Evolutionary conservation across 768 basidiomycete genomes (phyloP), one percentile per base, ranked within the genome.

Genomic region (Crepidotus variabilis): DNA sequence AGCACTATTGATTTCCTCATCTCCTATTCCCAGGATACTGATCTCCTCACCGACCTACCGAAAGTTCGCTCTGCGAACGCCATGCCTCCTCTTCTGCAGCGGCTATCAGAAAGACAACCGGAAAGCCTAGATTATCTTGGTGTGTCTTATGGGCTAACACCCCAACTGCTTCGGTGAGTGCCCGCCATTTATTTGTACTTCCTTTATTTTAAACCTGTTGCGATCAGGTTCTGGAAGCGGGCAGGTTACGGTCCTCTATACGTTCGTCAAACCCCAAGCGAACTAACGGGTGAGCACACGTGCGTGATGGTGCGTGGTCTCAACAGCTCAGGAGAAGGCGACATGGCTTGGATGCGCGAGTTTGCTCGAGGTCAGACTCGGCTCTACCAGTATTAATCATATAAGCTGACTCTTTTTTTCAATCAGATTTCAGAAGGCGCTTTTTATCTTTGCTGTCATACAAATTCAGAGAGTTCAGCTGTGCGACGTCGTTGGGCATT

Each of bases 261-360:
- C 65, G 72, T 98, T 28, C 86, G 96, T 28, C 97, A 98, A 72
- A 96, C 94, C 5, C 79, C 87, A 57, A 97, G 93, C 68, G 94
- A 97, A 63, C 78, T 98, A 51, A 99, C 97, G 0, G 97, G 97
- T 36, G 97, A 99, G 72, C 90, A 97, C 67, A 91, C 92, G 0
- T 95, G 94, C 66, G 88, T 98, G 34, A 98, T 99, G 97, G 83
- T 96, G 0, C 82, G 92, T 32, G 88, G 90, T 0, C 72, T 98
- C 69, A 88, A 84, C 67, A 89, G 79, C 67, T 86, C 80, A 35
- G 71, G 70, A 14, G 83, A 80, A 43, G 68, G 72, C 28, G 87
- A 88, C 57, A 69, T 91, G 36, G 85, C 85, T 50, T 98, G 96
- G 94, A 65, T 99, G 35, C 77, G 81, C 18, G 94, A 94, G 66